Conservation (phyloP, 176 grass and related monocot species). For the Carex pumila region DNA sequence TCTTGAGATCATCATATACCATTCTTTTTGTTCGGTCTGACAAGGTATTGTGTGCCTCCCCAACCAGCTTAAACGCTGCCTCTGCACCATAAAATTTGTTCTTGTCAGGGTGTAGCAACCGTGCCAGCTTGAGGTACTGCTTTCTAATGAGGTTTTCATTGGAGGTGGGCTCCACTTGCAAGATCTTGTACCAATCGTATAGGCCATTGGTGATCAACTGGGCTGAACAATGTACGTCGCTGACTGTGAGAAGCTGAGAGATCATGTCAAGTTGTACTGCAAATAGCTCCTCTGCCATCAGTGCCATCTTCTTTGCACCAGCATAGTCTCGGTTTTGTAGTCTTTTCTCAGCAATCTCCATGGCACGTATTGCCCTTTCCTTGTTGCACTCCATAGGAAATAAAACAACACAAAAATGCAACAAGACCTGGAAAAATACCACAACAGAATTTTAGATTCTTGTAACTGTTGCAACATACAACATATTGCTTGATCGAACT, state of each 20-base stretch:
- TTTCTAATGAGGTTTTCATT: conserved; percentile 64
- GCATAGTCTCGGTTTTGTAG: conserved; percentile 59
- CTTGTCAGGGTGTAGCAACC: conserved; percentile 90
- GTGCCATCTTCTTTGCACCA: conserved; percentile 50
- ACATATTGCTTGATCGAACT: neutral
- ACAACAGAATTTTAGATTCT: neutral
- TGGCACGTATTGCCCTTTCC: conserved; percentile 65
- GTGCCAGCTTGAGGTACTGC: conserved; percentile 71
- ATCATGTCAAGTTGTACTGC: conserved; percentile 55
- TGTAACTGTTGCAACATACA: neutral
- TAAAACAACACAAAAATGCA: neutral
- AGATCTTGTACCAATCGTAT: conserved; percentile 59
- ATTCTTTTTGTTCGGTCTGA: conserved; percentile 45
- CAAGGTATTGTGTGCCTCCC: conserved; percentile 56
- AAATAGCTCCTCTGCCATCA: conserved; percentile 66
- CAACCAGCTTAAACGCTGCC: conserved; percentile 83
- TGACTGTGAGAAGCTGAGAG: conserved; percentile 56
- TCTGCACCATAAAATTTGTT: conserved; percentile 78
- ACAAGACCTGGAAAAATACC: neutral
- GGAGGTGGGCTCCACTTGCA: conserved; percentile 52
- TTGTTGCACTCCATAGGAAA: conserved; percentile 49
- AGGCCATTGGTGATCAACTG: conserved; percentile 37
- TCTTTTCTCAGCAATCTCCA: conserved; percentile 57
- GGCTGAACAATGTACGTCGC: conserved; percentile 74
- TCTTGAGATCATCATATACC: conserved; percentile 52